A percentile compares a stretch with the other conserved stretches of the same genome.
These are phyloP conservation scores for Theileria orientalis DNA, from an alignment of 169 alveolate genomes.

Conservation along the genomic window DNA sequence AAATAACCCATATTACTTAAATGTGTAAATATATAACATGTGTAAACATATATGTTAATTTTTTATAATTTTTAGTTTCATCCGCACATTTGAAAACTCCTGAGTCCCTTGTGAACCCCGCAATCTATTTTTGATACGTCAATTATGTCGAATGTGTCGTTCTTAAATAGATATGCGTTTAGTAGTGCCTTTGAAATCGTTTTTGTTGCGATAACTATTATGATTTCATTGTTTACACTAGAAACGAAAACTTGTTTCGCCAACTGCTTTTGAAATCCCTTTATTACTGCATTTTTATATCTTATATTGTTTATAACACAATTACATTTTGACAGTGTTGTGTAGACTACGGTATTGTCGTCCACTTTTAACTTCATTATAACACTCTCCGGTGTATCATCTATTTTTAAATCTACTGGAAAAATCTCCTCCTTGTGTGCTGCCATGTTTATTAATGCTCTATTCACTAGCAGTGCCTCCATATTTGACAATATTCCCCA, in stretches of 20 bases:
- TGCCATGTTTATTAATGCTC: slow-evolving; percentile 3
- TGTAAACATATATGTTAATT: no score
- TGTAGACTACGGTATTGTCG: slow-evolving; percentile 36
- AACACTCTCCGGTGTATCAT: neutral
- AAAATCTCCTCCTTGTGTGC: slow-evolving; percentile 18
- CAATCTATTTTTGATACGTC: slow-evolving; percentile 11
- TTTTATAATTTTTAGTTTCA: no score
- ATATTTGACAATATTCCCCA: slow-evolving; percentile 57
- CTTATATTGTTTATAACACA: slow-evolving; percentile 38
- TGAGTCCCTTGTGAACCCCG: slow-evolving; percentile 19
- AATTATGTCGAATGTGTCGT: slow-evolving; percentile 28
- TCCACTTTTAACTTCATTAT: slow-evolving; percentile 41
- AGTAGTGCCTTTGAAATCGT: slow-evolving; percentile 9
- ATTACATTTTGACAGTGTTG: slow-evolving; percentile 37
- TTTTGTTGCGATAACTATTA: slow-evolving; percentile 31
- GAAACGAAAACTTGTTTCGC: slow-evolving; percentile 56
- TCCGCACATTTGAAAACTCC: neutral
- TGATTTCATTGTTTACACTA: neutral
- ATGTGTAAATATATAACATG: no score
- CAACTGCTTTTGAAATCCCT: slow-evolving; percentile 50
- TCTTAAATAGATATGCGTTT: slow-evolving; percentile 33
- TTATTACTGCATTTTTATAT: slow-evolving; percentile 31
- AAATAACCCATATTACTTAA: no score
- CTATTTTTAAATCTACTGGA: slow-evolving; percentile 25
- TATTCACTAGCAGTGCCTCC: slow-evolving; percentile 41